These are phyloP conservation scores for Aphanomyces stellatus DNA, from an alignment of 352 stramenopile species.

Conservation along the genomic window DNA sequence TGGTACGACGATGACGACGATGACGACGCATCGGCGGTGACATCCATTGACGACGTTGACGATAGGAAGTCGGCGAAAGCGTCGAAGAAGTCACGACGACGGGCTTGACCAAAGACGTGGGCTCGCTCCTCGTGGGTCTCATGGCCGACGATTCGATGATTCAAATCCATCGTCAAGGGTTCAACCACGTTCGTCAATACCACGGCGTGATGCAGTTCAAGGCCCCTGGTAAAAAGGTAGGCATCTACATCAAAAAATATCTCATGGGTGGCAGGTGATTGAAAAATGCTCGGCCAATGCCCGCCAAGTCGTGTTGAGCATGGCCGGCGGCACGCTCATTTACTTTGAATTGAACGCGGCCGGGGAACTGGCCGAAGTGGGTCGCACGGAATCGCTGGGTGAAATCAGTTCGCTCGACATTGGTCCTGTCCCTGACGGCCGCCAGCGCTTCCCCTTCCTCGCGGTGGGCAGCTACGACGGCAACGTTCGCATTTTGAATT, in stretches of 20 bases:
- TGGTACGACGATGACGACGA: conserved; percentile 35
- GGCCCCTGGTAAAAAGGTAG: conserved; percentile 90
- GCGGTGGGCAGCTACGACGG: conserved; percentile 92
- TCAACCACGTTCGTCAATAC: conserved; percentile 93
- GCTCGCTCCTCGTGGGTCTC: conserved; percentile 92
- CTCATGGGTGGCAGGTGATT: conserved; percentile 50
- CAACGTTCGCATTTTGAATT: conserved; percentile 89
- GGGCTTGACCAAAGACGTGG: conserved; percentile 92
- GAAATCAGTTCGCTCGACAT: conserved; percentile 98
- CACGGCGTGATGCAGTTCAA: conserved; percentile 95
- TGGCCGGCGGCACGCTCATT: conserved; percentile 93
- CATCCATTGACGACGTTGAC: not conserved
- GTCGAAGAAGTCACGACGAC: conserved; percentile 97
- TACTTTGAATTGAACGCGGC: conserved; percentile 97
- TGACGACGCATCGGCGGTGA: too few species aligned
- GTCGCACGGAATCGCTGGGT: conserved; percentile 90
- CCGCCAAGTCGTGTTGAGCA: conserved; percentile 94
- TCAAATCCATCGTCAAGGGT: conserved; percentile 93
- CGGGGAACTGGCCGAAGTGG: conserved; percentile 91
- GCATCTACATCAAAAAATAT: too few species aligned
- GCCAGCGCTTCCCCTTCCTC: conserved; percentile 93
- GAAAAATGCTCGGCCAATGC: conserved; percentile 95
- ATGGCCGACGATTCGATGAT: conserved; percentile 94
- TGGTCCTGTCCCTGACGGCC: conserved; percentile 88
- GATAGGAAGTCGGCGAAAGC: conserved; percentile 88